Conservation (phyloP, 192 early-diverging fungal species). For the Podila horticola region DNA sequence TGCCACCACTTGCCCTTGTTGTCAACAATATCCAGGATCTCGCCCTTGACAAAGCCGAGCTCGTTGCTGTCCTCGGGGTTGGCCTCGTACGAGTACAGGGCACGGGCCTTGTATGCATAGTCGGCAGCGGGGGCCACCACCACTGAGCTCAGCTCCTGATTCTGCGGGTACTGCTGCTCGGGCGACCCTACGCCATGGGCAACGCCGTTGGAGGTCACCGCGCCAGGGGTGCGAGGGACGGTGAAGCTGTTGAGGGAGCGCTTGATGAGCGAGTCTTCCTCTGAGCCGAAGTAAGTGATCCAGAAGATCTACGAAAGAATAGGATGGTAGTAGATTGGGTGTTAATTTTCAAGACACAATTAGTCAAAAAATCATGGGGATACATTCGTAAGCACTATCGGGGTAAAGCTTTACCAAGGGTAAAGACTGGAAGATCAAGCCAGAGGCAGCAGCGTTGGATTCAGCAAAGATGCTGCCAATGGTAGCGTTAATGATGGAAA, state of each 20-base stretch:
- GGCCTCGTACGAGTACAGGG: slow-evolving; percentile 84
- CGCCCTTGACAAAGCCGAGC: slow-evolving; percentile 88
- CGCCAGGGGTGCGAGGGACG: slow-evolving; percentile 22
- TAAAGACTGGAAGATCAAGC: slow-evolving; percentile 50
- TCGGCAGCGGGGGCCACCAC: slow-evolving; percentile 58
- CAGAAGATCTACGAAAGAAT: slow-evolving; percentile 61
- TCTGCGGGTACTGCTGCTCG: slow-evolving; percentile 15
- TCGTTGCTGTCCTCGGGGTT: slow-evolving; percentile 94
- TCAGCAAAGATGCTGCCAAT: background rate
- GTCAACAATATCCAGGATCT: slow-evolving; percentile 86
- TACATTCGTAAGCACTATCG: no score
- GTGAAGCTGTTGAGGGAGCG: slow-evolving; percentile 41
- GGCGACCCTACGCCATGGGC: slow-evolving; percentile 52
- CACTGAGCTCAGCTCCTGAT: slow-evolving; percentile 38
- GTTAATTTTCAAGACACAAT: slow-evolving; percentile 7
- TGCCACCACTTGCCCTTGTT: slow-evolving; percentile 99
- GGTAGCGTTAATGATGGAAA: slow-evolving; percentile 2
- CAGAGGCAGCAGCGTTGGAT: slow-evolving; percentile 38
- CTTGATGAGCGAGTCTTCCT: slow-evolving; percentile 60
- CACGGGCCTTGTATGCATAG: slow-evolving; percentile 70
- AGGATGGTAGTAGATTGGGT: background rate
- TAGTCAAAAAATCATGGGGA: background rate
- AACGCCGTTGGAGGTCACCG: slow-evolving; percentile 49
- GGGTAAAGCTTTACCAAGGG: slow-evolving; percentile 23
- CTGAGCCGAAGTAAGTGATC: slow-evolving; percentile 76